phyloP scores from a whole-genome alignment of 768 basidiomycete species.

The Sporobolomyces roseus region DNA sequence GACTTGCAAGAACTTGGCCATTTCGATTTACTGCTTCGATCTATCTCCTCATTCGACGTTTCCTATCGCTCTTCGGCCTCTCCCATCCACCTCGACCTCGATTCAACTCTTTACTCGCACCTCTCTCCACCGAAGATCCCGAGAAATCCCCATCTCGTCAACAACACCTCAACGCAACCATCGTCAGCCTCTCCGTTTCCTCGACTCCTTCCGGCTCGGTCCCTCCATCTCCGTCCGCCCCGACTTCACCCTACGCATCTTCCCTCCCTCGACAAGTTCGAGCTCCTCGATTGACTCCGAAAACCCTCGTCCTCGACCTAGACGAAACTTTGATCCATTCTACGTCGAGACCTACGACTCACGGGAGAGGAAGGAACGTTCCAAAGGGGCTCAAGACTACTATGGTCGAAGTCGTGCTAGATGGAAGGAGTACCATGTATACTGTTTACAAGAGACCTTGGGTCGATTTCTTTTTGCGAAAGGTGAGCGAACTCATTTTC shows the following conservation, averaged over 20 bases:
- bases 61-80: constrained; percentile 26
- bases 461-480: constrained; percentile 88
- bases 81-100: constrained; percentile 1
- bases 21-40: constrained; percentile 7
- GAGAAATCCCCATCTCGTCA: not conserved
- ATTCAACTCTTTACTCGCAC: constrained; percentile 22
- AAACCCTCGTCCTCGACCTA: constrained; percentile 93
- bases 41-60: constrained; percentile 21
- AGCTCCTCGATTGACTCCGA: constrained; percentile 65
- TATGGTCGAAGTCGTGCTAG: constrained; percentile 87
- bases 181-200: constrained; percentile 11
- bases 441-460: constrained; percentile 98
- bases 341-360: constrained; percentile 61
- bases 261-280: constrained; percentile 5
- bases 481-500: constrained; percentile 54
- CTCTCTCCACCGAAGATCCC: not conserved
- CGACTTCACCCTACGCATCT: not conserved
- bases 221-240: constrained; percentile 1
- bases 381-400: constrained; percentile 55
- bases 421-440: constrained; percentile 82
- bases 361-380: constrained; percentile 48
- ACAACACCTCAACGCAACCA: too few species aligned
- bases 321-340: constrained; percentile 99
- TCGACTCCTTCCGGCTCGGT: not conserved
- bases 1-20: constrained; percentile 8